phyloP scores from a whole-genome alignment of 306 rosid species.

The Adenanthera pavonina region DNA sequence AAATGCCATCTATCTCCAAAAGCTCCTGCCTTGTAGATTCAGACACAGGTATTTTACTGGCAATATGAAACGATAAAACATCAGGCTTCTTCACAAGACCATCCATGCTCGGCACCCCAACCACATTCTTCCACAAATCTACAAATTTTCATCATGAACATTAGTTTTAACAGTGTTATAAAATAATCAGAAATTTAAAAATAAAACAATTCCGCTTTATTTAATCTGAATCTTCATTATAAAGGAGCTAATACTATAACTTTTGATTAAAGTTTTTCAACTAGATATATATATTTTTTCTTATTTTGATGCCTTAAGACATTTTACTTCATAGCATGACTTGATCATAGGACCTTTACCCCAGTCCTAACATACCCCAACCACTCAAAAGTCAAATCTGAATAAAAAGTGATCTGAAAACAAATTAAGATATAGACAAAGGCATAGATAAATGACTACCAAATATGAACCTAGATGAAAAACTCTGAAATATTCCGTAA shows the following conservation, averaged over 20 bases:
- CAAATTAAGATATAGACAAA: constrained; percentile 14
- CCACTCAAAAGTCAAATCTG: background rate
- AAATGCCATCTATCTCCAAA: constrained; percentile 83
- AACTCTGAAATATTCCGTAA: background rate
- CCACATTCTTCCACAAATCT: constrained; percentile 94
- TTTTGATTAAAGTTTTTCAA: background rate
- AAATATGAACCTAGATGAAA: background rate
- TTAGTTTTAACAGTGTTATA: constrained; percentile 33
- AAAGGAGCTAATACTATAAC: background rate
- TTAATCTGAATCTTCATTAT: constrained; percentile 4
- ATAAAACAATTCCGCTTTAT: constrained; percentile 12
- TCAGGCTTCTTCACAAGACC: constrained; percentile 79
- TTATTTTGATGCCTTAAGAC: background rate
- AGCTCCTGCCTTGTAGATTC: constrained; percentile 96
- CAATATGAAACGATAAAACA: constrained; percentile 80
- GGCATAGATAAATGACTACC: background rate
- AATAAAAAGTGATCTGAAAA: background rate
- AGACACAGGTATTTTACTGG: constrained; percentile 96
- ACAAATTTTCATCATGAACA: constrained; percentile 40
- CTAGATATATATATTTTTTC: background rate
- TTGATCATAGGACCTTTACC: background rate
- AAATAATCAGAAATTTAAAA: constrained; percentile 5
- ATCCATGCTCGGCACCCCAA: constrained; percentile 85
- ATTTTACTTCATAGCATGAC: background rate
- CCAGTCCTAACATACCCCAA: background rate